Conservation (phyloP, 116 monocot species). For the Zostera marina region DNA sequence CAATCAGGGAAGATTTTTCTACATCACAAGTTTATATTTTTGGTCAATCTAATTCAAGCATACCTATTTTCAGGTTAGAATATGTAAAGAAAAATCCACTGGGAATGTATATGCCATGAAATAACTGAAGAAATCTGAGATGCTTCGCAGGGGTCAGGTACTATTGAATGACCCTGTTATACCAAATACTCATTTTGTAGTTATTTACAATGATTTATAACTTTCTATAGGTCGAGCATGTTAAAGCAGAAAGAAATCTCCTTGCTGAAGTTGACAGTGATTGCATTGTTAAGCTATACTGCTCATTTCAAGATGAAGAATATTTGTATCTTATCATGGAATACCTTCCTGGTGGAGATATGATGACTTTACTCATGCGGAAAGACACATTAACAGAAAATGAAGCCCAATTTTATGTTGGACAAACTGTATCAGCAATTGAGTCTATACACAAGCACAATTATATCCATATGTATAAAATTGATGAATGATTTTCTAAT, state of each 20-base stretch:
- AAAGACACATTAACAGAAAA: constrained; percentile 65
- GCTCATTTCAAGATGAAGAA: constrained; percentile 60
- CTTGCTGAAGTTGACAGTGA: constrained; percentile 62
- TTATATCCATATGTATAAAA: constrained; percentile 88
- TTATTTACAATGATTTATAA: no score
- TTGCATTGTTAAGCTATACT: constrained; percentile 62
- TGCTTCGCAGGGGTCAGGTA: constrained; percentile 70
- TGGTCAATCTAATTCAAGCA: no score
- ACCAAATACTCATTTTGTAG: not conserved
- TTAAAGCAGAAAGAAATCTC: constrained; percentile 69
- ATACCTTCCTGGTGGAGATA: constrained; percentile 71
- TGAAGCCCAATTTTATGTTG: constrained; percentile 71
- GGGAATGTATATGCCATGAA: constrained; percentile 77
- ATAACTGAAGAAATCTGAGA: constrained; percentile 69
- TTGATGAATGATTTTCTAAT: no score
- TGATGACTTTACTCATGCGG: constrained; percentile 78
- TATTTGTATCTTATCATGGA: constrained; percentile 81
- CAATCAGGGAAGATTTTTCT: no score
- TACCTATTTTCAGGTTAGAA: constrained; percentile 58
- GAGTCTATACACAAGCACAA: constrained; percentile 82
- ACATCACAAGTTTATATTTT: not conserved
- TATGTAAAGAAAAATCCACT: constrained; percentile 71
- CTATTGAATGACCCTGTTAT: not conserved
- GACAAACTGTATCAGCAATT: constrained; percentile 49
- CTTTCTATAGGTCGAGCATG: constrained; percentile 89